These are phyloP conservation scores for Colletotrichum trifolii DNA, from an alignment of 2,329 filamentous ascomycete species.

Conservation along the genomic window DNA sequence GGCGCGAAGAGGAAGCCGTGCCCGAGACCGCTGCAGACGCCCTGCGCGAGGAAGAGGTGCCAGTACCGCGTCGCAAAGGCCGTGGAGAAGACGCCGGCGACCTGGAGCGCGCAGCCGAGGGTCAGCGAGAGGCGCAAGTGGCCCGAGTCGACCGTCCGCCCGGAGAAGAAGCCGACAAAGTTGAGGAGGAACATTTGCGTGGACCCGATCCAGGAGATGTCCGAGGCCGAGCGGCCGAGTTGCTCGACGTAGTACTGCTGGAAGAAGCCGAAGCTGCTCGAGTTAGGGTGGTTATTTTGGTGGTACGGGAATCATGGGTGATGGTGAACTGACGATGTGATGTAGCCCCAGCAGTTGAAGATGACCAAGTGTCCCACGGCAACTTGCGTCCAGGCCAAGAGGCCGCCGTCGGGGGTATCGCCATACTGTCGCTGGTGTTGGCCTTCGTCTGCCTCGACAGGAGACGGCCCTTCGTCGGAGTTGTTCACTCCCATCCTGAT, in stretches of 20 bases:
- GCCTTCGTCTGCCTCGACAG: neutral
- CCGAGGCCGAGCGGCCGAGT: slow-evolving; percentile 45
- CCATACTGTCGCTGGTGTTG: neutral
- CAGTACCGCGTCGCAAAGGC: slow-evolving; percentile 56
- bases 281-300: neutral
- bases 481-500: neutral
- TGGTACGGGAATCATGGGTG: neutral
- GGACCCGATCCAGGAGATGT: slow-evolving; percentile 58
- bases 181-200: slow-evolving; percentile 56
- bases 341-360: slow-evolving; percentile 16
- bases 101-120: slow-evolving; percentile 40
- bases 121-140: slow-evolving; percentile 45
- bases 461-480: neutral
- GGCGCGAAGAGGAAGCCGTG: slow-evolving; percentile 65
- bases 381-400: slow-evolving; percentile 40
- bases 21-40: slow-evolving; percentile 67
- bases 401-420: slow-evolving; percentile 37
- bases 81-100: slow-evolving; percentile 58
- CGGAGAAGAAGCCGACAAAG: slow-evolving; percentile 52
- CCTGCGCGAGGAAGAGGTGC: slow-evolving; percentile 43
- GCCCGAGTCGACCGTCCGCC: slow-evolving; percentile 56
- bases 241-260: slow-evolving; percentile 55
- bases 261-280: slow-evolving; percentile 51
- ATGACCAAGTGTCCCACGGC: slow-evolving; percentile 30
- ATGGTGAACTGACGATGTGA: neutral